phyloP scores from a whole-genome alignment of 2,329 filamentous ascomycete genomes.

The Chaetomiaceae sp. region DNA sequence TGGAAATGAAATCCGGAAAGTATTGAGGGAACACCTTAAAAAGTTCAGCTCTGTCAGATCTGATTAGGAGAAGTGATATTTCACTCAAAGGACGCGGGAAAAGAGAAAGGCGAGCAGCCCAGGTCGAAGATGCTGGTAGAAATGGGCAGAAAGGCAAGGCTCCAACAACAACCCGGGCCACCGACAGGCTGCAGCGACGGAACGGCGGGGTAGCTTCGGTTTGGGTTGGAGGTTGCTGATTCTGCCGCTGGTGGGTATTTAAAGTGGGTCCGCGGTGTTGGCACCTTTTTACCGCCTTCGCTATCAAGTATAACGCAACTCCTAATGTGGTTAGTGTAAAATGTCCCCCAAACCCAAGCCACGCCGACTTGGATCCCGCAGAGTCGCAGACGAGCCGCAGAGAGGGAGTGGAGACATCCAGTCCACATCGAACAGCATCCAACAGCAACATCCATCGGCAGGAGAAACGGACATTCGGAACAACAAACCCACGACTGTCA shows the following conservation, averaged over 20 bases:
- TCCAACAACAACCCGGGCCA: not conserved
- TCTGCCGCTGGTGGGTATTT: constrained; percentile 1
- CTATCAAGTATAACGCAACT: not conserved
- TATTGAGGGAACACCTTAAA: too few relatives aligned
- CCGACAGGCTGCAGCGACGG: too few relatives aligned
- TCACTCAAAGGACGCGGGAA: too few relatives aligned
- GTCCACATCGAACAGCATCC: not conserved
- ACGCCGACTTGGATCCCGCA: too few relatives aligned
- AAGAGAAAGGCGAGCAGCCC: too few relatives aligned
- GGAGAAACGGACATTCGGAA: too few relatives aligned
- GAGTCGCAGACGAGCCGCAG: not conserved
- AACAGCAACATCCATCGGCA: too few relatives aligned
- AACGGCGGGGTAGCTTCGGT: constrained; percentile 10
- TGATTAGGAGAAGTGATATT: too few relatives aligned
- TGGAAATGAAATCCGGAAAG: too few relatives aligned
- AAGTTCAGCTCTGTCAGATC: too few relatives aligned
- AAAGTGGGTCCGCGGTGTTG: not conserved
- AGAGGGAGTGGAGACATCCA: not conserved
- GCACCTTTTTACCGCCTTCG: constrained; percentile 2
- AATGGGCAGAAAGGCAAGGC: not conserved
- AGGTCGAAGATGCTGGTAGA: not conserved
- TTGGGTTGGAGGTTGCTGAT: too few relatives aligned
- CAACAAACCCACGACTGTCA: not conserved
- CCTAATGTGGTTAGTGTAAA: not conserved
- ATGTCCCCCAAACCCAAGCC: too few relatives aligned